Percentiles rank a stretch among this genome's conserved stretches.
phyloP scores from a whole-genome alignment of 208 protist genomes.

The Entamoeba dispar region DNA sequence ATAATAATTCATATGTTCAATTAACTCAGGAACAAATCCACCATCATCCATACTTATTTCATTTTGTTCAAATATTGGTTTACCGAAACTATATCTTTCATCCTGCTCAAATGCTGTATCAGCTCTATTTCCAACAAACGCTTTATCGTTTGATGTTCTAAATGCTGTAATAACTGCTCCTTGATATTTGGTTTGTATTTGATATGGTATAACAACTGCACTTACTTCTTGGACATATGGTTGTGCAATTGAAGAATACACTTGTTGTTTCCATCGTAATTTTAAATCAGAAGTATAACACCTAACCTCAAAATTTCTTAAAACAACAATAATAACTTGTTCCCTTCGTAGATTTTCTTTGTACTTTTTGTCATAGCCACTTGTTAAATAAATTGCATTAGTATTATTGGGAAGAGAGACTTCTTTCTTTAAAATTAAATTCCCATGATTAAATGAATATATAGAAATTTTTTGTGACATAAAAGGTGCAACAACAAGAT shows the following conservation, averaged over 20 bases:
- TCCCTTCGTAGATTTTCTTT: neutral
- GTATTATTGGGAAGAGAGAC: neutral
- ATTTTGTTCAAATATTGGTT: neutral
- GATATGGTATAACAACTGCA: neutral
- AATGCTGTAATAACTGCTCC: neutral
- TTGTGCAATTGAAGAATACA: neutral
- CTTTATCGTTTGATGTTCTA: neutral
- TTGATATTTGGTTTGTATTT: neutral
- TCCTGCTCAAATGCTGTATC: neutral
- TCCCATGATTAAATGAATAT: neutral
- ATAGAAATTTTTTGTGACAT: neutral
- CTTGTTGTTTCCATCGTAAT: neutral
- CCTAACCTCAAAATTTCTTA: neutral
- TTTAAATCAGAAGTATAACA: neutral
- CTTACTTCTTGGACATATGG: neutral
- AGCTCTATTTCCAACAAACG: neutral
- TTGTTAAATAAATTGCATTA: neutral
- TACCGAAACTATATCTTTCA: neutral
- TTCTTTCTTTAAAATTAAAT: neutral
- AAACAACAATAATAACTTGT: neutral
- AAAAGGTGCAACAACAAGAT: neutral
- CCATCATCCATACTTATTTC: neutral
- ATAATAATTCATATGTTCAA: neutral
- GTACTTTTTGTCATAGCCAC: neutral
- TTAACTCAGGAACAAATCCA: neutral